phyloP scores from a whole-genome alignment of 176 grass and related monocot species.

The Musa beccarii region DNA sequence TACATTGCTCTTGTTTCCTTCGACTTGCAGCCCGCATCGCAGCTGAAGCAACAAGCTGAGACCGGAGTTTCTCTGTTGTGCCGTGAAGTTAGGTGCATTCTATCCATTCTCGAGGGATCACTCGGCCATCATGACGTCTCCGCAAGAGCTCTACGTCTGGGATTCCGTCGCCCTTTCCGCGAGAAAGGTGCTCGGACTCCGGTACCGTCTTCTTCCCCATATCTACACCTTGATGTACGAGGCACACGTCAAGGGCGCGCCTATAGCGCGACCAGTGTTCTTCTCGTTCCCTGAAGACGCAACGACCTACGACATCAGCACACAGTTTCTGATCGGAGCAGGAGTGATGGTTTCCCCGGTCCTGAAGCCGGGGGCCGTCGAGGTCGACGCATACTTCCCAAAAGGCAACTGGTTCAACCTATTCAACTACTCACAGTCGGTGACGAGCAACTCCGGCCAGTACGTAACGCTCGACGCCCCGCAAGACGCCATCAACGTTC shows the following conservation, averaged over 20 bases:
- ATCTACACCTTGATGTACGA: slow-evolving; percentile 79
- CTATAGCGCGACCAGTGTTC: slow-evolving; percentile 75
- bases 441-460: slow-evolving; percentile 13
- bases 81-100: slow-evolving; percentile 67
- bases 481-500: slow-evolving; percentile 48
- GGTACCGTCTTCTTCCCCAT: slow-evolving; percentile 63
- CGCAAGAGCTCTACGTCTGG: slow-evolving; percentile 70
- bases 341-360: slow-evolving; percentile 68
- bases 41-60: no score
- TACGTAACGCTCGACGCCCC: slow-evolving; percentile 38
- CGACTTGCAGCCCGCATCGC: no score
- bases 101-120: slow-evolving; percentile 87
- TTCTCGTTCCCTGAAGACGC: slow-evolving; percentile 63
- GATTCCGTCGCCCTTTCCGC: slow-evolving; percentile 51
- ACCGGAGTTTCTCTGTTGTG: no score
- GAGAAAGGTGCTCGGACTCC: slow-evolving; percentile 53
- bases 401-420: slow-evolving; percentile 65
- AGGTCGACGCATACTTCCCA: slow-evolving; percentile 60
- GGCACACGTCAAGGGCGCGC: slow-evolving; percentile 52
- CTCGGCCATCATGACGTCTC: slow-evolving; percentile 29
- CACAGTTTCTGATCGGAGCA: slow-evolving; percentile 55
- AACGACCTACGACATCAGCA: slow-evolving; percentile 38
- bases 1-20: not conserved
- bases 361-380: slow-evolving; percentile 22
- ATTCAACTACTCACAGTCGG: slow-evolving; percentile 32